These are phyloP conservation scores for Neurospora cerealis DNA, from an alignment of 495 filamentous ascomycete genomes.

Conservation along the genomic window DNA sequence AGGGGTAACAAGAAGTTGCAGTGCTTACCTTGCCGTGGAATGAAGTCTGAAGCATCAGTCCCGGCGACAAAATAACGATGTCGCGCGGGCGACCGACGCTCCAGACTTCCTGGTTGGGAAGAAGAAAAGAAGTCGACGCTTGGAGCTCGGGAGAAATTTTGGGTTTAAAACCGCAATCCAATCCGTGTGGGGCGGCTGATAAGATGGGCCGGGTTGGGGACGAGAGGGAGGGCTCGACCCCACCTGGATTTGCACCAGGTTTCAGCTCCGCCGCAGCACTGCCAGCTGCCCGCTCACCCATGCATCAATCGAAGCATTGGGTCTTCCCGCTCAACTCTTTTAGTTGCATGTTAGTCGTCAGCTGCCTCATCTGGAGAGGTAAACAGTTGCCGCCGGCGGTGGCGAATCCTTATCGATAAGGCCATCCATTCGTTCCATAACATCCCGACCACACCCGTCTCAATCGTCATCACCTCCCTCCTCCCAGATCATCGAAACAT, in stretches of 20 bases:
- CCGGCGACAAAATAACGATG: not conserved
- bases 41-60: slow-evolving; percentile 20
- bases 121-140: slow-evolving; percentile 8
- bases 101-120: slow-evolving; percentile 1
- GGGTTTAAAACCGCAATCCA: slow-evolving; percentile 7
- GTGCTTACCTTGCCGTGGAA: not conserved
- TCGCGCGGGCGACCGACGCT: slow-evolving; percentile 1
- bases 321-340: not conserved
- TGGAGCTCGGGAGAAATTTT: slow-evolving; percentile 18
- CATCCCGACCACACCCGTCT: slow-evolving; percentile 12
- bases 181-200: slow-evolving; percentile 19
- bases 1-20: slow-evolving; percentile 7
- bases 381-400: not conserved
- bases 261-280: not conserved
- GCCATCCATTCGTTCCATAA: not conserved
- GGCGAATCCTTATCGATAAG: slow-evolving; percentile 20
- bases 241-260: not conserved
- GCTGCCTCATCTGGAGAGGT: not conserved
- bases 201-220: slow-evolving; percentile 6
- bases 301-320: not conserved
- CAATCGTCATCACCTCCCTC: not conserved
- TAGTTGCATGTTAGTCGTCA: not conserved
- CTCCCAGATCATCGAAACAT: not conserved
- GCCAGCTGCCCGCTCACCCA: not conserved
- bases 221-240: not conserved